Conservation (phyloP, 345 rosid species). For the Zanthoxylum bungeanum region DNA sequence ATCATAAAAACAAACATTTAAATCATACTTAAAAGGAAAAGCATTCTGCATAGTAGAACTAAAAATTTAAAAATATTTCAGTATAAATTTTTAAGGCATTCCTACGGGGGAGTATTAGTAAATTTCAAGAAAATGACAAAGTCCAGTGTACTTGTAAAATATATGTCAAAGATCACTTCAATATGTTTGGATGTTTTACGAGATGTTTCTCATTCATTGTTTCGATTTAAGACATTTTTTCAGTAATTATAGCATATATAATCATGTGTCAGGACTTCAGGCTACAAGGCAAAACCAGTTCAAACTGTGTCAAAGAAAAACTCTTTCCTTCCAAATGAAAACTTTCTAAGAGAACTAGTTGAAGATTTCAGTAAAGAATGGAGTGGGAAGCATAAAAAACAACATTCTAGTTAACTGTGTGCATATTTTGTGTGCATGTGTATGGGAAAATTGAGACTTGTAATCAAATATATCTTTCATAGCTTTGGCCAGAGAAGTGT, state of each 20-base stretch:
- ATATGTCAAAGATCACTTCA: no score
- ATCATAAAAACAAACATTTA: neutral
- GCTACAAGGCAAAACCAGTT: neutral
- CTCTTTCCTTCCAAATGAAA: neutral
- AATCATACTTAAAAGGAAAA: neutral
- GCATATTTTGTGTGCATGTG: neutral
- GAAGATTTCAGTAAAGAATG: neutral
- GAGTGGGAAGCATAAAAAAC: neutral
- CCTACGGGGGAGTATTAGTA: neutral
- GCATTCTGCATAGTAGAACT: neutral
- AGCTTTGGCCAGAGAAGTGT: slow-evolving; percentile 5
- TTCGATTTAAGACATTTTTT: neutral
- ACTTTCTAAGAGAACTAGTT: neutral
- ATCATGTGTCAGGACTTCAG: neutral
- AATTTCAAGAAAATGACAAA: no score
- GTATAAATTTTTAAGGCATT: neutral
- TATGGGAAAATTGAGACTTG: neutral
- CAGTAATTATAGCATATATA: neutral
- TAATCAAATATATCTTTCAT: neutral
- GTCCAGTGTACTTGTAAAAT: no score
- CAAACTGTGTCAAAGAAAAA: no score
- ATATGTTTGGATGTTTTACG: no score
- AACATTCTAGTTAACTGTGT: neutral
- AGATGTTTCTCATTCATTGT: neutral
- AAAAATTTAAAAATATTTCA: neutral